Evolutionary conservation across 2,329 filamentous ascomycete species (phyloP), one percentile per base, ranked within the genome.

Genomic region (Epichloe scottii): DNA sequence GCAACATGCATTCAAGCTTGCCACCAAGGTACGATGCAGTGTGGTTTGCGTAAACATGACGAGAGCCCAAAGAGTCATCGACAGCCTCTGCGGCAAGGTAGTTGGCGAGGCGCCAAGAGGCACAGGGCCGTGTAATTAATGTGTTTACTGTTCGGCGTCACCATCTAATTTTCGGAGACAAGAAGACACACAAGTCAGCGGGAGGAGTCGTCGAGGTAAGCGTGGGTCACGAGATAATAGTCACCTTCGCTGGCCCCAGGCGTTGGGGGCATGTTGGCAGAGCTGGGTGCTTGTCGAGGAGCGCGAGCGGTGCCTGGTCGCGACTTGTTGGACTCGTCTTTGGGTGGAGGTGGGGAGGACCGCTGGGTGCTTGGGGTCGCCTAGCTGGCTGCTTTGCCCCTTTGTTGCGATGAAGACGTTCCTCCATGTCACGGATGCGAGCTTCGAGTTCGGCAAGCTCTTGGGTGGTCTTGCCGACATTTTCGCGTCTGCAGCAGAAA

Each of bases 391-490:
- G 56, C 33, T 39, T 15, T 15, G 14, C 42, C 26, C 58, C 56
- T 49, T 56, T 52, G 54, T 54, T 66, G 54, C 59, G 61, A 59
- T 71, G 79, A 49, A 97, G 77, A 43, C 85, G 84, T 59, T 85
- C 78, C 69, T 96, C 90, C 69, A 93, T 89, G 62, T 89, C 89
- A 59, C 82, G 84, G 60, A 97, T 81, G 59, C 83, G 84, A 49
- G 82, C 82, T 70, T 96, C 89, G 61, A 97, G 83, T 51, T 84
- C 82, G 68, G 95, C 84, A 58, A 97, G 84, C 68, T 96, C 88
- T 56, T 82, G 79, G 51, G 79, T 81, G 65, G 88, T 86, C 49
- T 77, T 79, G 56, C 77, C 78, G 63, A 97, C 83, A 54, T 95
- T 66, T 34, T 50, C 42, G 46, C 50, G 52, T 49, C 52, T 56